These are phyloP conservation scores for Stentor coeruleus DNA, from an alignment of 73 alveolate species.

Conservation along the genomic window DNA sequence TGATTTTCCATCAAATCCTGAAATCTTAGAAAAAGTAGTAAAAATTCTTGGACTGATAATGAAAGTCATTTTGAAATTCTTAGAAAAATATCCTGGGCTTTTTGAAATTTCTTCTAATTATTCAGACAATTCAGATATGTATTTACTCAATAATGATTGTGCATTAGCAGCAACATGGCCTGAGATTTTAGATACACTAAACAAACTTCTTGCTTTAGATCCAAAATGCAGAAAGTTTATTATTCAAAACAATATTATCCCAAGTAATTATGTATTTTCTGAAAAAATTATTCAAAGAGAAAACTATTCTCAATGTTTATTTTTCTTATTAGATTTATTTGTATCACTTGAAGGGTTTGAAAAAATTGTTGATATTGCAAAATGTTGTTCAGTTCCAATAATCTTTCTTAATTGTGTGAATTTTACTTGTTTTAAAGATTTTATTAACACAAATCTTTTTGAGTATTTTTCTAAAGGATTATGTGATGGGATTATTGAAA, in stretches of 20 bases:
- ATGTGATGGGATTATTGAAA: neutral
- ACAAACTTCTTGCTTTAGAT: neutral
- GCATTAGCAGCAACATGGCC: neutral
- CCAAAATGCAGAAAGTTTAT: neutral
- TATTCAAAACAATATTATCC: neutral
- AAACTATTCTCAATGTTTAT: neutral
- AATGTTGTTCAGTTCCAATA: neutral
- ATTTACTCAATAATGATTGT: slow-evolving; percentile 22
- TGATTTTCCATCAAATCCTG: slow-evolving; percentile 30
- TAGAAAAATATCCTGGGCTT: neutral
- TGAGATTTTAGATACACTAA: neutral
- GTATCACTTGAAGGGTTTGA: too few species aligned
- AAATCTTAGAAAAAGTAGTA: slow-evolving; percentile 28
- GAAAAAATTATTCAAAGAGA: neutral
- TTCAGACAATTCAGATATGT: slow-evolving; percentile 26
- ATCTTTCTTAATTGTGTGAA: neutral
- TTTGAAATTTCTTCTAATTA: too few species aligned
- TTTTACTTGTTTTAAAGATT: too few species aligned
- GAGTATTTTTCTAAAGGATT: neutral
- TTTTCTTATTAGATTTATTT: too few species aligned
- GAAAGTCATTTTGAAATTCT: slow-evolving; percentile 21
- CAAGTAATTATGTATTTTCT: neutral
- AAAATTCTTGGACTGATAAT: slow-evolving; percentile 42
- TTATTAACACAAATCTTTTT: too few species aligned
- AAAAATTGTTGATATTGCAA: too few species aligned